Conservation (phyloP, 805 yeast genomes). For the Helenozyma baotianmanensis region DNA sequence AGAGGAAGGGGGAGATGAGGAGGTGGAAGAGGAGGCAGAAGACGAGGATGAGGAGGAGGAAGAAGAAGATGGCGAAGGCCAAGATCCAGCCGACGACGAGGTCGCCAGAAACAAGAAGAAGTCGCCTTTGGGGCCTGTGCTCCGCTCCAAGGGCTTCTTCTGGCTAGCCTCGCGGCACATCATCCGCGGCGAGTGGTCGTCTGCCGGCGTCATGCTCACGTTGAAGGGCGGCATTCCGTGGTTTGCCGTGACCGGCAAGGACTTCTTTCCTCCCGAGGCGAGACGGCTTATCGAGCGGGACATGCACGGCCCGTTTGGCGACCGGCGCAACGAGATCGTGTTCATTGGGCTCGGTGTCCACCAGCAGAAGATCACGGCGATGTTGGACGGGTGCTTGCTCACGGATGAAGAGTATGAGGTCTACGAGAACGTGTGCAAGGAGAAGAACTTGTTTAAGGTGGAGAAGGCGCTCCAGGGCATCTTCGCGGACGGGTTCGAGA, state of each 20-base stretch:
- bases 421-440: conserved; percentile 22
- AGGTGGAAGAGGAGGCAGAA: conserved; percentile 16
- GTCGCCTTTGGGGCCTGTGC: conserved; percentile 33
- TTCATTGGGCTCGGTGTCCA: conserved; percentile 39
- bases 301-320: conserved; percentile 37
- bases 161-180: conserved; percentile 42
- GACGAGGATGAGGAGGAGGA: no score
- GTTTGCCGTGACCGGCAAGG: conserved; percentile 33
- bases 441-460: conserved; percentile 23
- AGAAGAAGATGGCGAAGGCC: no score
- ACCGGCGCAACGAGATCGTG: conserved; percentile 43
- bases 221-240: conserved; percentile 40
- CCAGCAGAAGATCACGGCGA: conserved; percentile 21
- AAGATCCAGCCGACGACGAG: conserved; percentile 19
- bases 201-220: conserved; percentile 41
- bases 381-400: conserved; percentile 35
- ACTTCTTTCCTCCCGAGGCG: conserved; percentile 30
- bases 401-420: conserved; percentile 32
- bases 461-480: conserved; percentile 26
- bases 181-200: conserved; percentile 42
- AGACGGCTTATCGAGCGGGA: conserved; percentile 28
- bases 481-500: conserved; percentile 42
- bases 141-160: conserved; percentile 42
- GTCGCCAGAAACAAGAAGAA: conserved; percentile 29
- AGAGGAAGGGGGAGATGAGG: conserved; percentile 10